Evolutionary conservation across 352 stramenopile genomes (phyloP).

Genomic region (Phytophthora idaei): DNA sequence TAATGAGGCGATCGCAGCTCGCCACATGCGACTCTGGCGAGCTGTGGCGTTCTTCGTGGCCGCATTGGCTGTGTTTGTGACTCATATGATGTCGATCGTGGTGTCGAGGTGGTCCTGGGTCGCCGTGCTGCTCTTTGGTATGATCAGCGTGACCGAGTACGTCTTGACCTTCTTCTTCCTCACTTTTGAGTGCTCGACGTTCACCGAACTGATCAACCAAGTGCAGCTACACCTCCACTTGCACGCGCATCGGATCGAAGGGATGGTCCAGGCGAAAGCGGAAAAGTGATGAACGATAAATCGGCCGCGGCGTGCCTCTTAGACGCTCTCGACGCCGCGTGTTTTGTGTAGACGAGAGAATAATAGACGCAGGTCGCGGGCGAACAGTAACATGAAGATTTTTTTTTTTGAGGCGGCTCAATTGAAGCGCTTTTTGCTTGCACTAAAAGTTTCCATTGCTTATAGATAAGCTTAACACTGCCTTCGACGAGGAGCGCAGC

Average conservation of each 20-base stretch:
- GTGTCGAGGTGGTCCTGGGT: constrained; percentile 43
- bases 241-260: constrained; percentile 23
- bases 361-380: constrained; percentile 26
- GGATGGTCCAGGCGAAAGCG: constrained; percentile 9
- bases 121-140: constrained; percentile 38
- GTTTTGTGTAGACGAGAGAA: constrained; percentile 12
- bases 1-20: constrained; percentile 43
- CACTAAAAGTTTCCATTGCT: background rate
- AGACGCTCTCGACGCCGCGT: constrained; percentile 10
- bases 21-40: constrained; percentile 48
- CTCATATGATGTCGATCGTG: constrained; percentile 37
- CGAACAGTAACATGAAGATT: constrained; percentile 16
- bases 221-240: constrained; percentile 63
- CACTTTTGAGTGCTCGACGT: constrained; percentile 82
- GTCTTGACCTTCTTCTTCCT: constrained; percentile 80
- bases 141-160: constrained; percentile 65
- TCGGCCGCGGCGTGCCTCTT: constrained; percentile 16
- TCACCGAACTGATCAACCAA: constrained; percentile 77
- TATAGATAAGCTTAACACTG: background rate
- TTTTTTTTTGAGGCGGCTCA: background rate
- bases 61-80: constrained; percentile 35
- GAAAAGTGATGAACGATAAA: constrained; percentile 17
- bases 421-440: background rate
- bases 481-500: background rate
- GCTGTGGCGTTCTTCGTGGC: constrained; percentile 40